Conservation (phyloP, 345 rosid species). For the Lumnitzera littorea region DNA sequence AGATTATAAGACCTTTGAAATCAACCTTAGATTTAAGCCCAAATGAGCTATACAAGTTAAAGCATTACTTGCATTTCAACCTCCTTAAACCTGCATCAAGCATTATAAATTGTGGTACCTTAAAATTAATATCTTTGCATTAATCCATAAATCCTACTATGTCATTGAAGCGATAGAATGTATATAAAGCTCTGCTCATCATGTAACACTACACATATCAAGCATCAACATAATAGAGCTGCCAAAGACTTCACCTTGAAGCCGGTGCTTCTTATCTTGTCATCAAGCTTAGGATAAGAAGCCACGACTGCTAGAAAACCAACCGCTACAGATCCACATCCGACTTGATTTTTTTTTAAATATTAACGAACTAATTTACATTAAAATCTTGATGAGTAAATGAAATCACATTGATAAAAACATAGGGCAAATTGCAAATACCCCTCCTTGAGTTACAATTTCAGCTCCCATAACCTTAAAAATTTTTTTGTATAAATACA, state of each 20-base stretch:
- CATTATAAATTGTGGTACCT: not conserved
- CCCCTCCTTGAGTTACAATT: too few relatives aligned
- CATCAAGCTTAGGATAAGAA: slow-evolving; percentile 74
- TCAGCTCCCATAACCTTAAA: too few relatives aligned
- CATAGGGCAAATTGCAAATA: too few relatives aligned
- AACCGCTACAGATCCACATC: slow-evolving; percentile 47
- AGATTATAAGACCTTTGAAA: slow-evolving; percentile 37
- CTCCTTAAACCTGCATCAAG: slow-evolving; percentile 52
- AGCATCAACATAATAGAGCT: too few relatives aligned
- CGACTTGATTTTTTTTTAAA: slow-evolving; percentile 36
- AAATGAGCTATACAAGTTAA: slow-evolving; percentile 56
- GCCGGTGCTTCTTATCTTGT: slow-evolving; percentile 81
- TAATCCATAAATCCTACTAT: not conserved
- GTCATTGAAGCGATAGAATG: not conserved
- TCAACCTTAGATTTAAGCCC: slow-evolving; percentile 51
- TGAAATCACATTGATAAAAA: too few relatives aligned
- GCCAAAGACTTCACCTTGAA: slow-evolving; percentile 31
- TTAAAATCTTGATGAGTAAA: too few relatives aligned
- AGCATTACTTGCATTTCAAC: slow-evolving; percentile 69
- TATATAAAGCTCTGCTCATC: not conserved
- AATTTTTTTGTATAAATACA: too few relatives aligned
- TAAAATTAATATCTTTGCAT: not conserved
- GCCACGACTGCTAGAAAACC: slow-evolving; percentile 77
- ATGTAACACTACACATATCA: too few relatives aligned
- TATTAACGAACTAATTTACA: too few relatives aligned